Conservation (phyloP, 1,284 basidiomycete genomes). For the Anthracocystis panici-leucophaei region DNA sequence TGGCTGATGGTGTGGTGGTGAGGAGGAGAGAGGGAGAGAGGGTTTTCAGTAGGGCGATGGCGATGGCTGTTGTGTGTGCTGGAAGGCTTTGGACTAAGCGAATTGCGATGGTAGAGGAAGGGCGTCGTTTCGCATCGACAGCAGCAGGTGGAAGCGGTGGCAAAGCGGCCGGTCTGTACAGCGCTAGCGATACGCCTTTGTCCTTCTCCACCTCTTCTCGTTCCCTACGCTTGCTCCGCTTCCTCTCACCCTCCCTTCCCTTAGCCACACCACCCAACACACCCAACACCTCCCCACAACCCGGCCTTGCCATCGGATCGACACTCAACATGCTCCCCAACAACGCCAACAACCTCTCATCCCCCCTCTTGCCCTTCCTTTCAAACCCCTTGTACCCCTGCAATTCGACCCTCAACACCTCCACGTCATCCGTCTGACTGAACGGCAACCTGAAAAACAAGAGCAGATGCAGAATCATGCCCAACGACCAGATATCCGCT, state of each 20-base stretch:
- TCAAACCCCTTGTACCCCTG: constrained; percentile 78
- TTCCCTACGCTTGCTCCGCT: not conserved
- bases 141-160: constrained; percentile 6
- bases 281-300: constrained; percentile 77
- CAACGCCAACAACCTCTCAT: constrained; percentile 77
- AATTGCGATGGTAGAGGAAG: not conserved
- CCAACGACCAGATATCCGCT: constrained; percentile 75
- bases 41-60: constrained; percentile 19
- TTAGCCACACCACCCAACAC: constrained; percentile 3
- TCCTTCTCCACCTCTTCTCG: not conserved
- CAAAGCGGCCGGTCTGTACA: constrained; percentile 25
- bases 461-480: constrained; percentile 91
- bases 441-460: constrained; percentile 80
- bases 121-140: not conserved
- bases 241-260: not conserved
- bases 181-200: constrained; percentile 17
- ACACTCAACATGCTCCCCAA: constrained; percentile 80
- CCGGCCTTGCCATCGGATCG: constrained; percentile 76
- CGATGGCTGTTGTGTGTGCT: not conserved
- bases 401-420: constrained; percentile 80
- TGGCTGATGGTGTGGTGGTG: not conserved
- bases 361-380: constrained; percentile 73
- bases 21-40: constrained; percentile 4
- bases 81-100: not conserved
- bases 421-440: constrained; percentile 73